These are phyloP conservation scores for Sporormia fimetaria DNA, from an alignment of 495 filamentous ascomycete genomes.

Conservation along the genomic window DNA sequence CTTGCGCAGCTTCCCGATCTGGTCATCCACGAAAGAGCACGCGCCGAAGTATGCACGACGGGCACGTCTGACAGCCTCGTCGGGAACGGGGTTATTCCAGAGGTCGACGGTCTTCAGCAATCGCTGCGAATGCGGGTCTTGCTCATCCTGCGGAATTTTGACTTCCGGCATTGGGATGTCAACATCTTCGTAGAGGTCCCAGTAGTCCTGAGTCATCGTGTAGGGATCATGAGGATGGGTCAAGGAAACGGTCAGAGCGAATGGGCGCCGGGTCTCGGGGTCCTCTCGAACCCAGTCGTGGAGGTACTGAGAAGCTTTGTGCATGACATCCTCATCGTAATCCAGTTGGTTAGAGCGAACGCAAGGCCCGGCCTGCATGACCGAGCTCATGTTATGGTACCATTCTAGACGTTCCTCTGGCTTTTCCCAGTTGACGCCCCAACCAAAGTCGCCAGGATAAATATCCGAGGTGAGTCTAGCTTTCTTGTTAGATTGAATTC, in stretches of 20 bases:
- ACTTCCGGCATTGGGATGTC: constrained; percentile 72
- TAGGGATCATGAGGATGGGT: constrained; percentile 91
- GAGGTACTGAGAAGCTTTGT: constrained; percentile 65
- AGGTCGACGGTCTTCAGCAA: constrained; percentile 72
- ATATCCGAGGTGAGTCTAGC: constrained; percentile 68
- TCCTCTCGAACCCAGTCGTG: constrained; percentile 69
- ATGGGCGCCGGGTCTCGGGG: constrained; percentile 51
- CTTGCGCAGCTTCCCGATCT: constrained; percentile 64
- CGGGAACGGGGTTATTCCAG: constrained; percentile 61
- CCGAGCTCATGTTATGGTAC: constrained; percentile 86
- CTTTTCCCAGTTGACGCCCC: constrained; percentile 83
- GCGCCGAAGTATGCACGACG: constrained; percentile 79
- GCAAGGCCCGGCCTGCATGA: constrained; percentile 71
- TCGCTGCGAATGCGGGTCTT: constrained; percentile 71
- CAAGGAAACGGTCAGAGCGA: constrained; percentile 79
- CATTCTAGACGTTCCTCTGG: constrained; percentile 74
- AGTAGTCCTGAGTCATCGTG: constrained; percentile 76
- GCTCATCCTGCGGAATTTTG: constrained; percentile 59
- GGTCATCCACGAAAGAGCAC: constrained; percentile 79
- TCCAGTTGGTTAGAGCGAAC: constrained; percentile 87
- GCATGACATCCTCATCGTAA: constrained; percentile 88
- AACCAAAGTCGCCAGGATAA: constrained; percentile 82
- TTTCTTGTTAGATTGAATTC: neutral
- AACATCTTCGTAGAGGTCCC: constrained; percentile 79
- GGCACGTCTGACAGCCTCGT: constrained; percentile 67